Evolutionary conservation across 768 basidiomycete species (phyloP), one percentile per base, ranked within the genome.

Genomic region (Strobilomyces confusus): DNA sequence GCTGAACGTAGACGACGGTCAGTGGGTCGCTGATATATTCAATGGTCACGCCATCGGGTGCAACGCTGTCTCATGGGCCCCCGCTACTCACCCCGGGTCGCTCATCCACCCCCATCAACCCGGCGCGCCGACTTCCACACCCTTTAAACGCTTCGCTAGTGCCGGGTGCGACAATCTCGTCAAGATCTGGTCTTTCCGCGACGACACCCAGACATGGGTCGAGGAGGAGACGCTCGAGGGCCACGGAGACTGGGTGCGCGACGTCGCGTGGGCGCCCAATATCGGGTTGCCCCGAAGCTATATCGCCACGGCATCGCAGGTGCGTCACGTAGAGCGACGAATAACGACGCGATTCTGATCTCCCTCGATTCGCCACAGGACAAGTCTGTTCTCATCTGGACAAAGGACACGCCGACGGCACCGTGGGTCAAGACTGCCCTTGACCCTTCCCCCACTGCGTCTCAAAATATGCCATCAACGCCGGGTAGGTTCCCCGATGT

Each of bases 201-300:
- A 95, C 49, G 87, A 91, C 48, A 79, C 84, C 9, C 88, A 94
- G 69, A 82, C 89, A 9, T 98, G 95, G 93, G 78, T 81, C 14
- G 91, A 92, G 62, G 95, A 94, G 68, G 94, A 95, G 63, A 82
- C 79, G 0, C 81, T 99, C 22, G 89, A 92, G 46, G 94, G 92
- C 0, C 95, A 99, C 70, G 81, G 87, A 0, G 95, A 99, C 70
- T 99, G 95, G 95, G 95, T 99, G 20, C 80, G 95, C 44, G 95
- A 98, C 67, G 95, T 98, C n/a, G 92, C 95, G 0, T 98, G 95
- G 94, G 95, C 95, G 1, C 95, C 97, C 0, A 97, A 92, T 60
- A 95, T 98, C 57, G 97, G 97, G 0, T 78, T 98, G 15, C 92
- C 95, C 0, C 81, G 93, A 57, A 89, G 86, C 65, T 98, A 98